Evolutionary conservation across 768 basidiomycete genomes (phyloP), one percentile per base, ranked within the genome.

Genomic region (Gymnopilus junonius): DNA sequence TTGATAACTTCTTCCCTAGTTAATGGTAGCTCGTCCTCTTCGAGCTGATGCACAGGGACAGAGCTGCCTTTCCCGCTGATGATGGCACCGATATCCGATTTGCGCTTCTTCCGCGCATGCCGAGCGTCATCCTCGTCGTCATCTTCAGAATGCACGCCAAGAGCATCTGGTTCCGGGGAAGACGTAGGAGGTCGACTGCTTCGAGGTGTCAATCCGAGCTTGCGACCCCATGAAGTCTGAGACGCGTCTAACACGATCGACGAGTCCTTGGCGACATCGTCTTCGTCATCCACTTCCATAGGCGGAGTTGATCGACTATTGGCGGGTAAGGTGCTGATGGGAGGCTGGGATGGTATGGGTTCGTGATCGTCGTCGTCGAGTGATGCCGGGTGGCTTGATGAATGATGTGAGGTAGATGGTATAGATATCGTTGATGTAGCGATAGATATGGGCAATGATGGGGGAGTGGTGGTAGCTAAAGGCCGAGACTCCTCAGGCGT

Each of bases 81-180:
- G 20, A 54, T 32, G 8, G 46, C 29, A 20, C 60, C 66, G 7
- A 48, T 8, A 34, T 67, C 66, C 10, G 67, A 58, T 58, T 71
- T 73, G 3, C 64, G 67, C 37, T 80, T 82, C 75, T 85, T 88
- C 63, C 68, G 69, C 21, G 74, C 74, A 25, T 55, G 61, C 8
- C 43, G n/a, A 31, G n/a, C 59, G n/a, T 60, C 54, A 34, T 61
- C 59, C 11, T 29, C 23, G 1, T 61, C 32, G 8, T 55, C 45
- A 31, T 65, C 48, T 32, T 48, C 39, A n/a, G 29, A 29, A 3
- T 1, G 14, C 21, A 25, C 35, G 4, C 8, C 25, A 1, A 14
- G 23, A 15, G 23, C 21, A 20, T 39, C 54, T 1, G 48, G 35
- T 20, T 51, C 34, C 2, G 60, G 55, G 32, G 48, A 46, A n/a